phyloP scores from a whole-genome alignment of 805 yeast genomes.

The Saturnispora gosingensis region DNA sequence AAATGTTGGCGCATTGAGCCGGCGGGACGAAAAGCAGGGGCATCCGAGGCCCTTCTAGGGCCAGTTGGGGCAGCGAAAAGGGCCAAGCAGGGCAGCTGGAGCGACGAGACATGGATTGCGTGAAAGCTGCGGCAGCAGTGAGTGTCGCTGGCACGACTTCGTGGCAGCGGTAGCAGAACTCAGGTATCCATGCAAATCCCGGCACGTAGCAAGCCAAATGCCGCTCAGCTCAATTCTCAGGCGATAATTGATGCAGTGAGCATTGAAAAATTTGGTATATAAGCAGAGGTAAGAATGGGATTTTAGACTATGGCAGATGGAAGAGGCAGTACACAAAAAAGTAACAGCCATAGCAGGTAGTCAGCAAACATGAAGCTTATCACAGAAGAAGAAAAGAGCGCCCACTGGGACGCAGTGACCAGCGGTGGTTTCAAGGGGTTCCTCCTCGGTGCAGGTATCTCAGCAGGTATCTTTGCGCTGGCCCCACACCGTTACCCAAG shows the following conservation, averaged over 20 bases:
- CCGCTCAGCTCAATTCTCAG: not conserved
- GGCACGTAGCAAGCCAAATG: not conserved
- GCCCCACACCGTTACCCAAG: constrained; percentile 40
- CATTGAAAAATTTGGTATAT: not conserved
- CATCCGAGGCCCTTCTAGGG: not conserved
- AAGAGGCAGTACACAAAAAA: not conserved
- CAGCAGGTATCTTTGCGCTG: constrained; percentile 43
- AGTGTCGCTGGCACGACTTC: not conserved
- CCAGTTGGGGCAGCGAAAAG: not conserved
- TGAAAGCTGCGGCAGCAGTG: not conserved
- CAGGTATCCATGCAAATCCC: not conserved
- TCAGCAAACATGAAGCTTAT: constrained; percentile 13
- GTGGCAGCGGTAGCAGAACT: not conserved
- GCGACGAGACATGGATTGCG: not conserved
- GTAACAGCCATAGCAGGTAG: not conserved
- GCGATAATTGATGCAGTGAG: not conserved
- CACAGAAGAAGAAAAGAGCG: constrained; percentile 16
- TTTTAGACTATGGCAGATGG: not conserved
- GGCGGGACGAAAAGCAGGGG: not conserved
- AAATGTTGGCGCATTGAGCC: not conserved
- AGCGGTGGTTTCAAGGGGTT: constrained; percentile 17
- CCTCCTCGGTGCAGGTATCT: constrained; percentile 41
- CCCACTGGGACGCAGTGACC: constrained; percentile 10
- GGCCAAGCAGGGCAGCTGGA: not conserved
- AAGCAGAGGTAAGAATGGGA: not conserved